Conservation (phyloP, 192 early-diverging fungal genomes). For the Coemansia sp. region DNA sequence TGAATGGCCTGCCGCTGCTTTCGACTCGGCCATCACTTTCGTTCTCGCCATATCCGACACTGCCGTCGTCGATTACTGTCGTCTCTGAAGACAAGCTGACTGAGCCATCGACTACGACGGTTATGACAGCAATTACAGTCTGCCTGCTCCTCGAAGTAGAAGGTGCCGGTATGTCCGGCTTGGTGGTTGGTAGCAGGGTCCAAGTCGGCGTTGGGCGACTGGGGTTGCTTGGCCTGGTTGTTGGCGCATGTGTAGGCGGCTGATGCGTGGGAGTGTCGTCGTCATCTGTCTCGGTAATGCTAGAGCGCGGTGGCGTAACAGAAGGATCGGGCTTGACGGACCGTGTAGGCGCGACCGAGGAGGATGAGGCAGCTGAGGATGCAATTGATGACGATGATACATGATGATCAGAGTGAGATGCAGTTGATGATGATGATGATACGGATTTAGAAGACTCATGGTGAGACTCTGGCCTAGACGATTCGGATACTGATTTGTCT, state of each 20-base stretch:
- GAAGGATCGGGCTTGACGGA: background rate
- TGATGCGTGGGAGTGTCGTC: background rate
- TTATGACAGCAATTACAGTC: conserved; percentile 37
- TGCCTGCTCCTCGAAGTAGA: conserved; percentile 17
- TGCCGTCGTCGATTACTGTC: conserved; percentile 20
- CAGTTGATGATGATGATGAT: background rate
- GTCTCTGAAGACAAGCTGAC: conserved; percentile 29
- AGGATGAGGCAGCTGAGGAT: background rate
- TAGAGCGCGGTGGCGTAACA: background rate
- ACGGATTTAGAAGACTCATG: background rate
- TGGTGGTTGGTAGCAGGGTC: background rate
- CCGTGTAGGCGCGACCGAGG: background rate
- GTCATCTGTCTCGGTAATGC: background rate
- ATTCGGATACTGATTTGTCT: background rate
- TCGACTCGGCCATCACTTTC: background rate
- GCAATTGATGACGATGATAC: background rate
- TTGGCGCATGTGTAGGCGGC: background rate
- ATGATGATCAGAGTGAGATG: conserved; percentile 1
- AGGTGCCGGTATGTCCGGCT: background rate
- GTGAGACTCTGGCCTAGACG: background rate
- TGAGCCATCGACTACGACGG: conserved; percentile 40
- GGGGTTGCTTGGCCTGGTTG: conserved; percentile 7
- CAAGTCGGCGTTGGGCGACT: background rate
- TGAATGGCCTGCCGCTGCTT: conserved; percentile 14
- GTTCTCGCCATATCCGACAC: background rate